Evolutionary conservation across 768 basidiomycete genomes (phyloP), one percentile per base, ranked within the genome.

Genomic region (Boletus pseudo-olivaceus): DNA sequence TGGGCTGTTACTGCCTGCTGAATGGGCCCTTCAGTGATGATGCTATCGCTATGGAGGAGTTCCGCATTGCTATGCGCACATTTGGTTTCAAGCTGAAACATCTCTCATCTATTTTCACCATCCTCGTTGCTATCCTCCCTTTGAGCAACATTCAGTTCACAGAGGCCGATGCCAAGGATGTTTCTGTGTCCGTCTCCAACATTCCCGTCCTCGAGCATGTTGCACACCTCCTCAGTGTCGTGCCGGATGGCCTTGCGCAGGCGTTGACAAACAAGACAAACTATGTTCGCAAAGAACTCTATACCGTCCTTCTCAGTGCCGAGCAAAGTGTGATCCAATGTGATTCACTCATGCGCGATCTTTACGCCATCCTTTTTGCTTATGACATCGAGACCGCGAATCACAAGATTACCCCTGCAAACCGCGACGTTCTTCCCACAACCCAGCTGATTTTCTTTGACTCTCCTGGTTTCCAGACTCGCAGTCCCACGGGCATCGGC

Each of bases 51-150:
- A 90, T 95, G 87, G 80, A 82, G 43, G 90, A 94, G 35, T 74
- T 95, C 5, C 84, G 93, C 19, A 82, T 76, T 11, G 86, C 91
- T 10, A 84, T 96, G 83, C 82, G 83, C 53, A 80, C 79, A 2
- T 82, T 96, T 45, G 93, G 92, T 20, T 96, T 96, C 82, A 96
- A 96, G 72, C 75, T 84, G n/a, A 93, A 93, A 68, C 88, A 93
- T 70, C 79, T 87, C 53, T 73, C 84, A 3, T 79, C 90, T 62
- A 92, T 96, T 61, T 93, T 90, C 74, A 82, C 81, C 61, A 75
- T 93, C 54, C 79, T 96, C 49, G 78, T 89, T 53, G 82, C 87
- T 60, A 87, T 95, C 61, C 84, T 96, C 52, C 78, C 88, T 10
- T 78, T 96, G 56, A 85, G 90, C 51, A 93, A 93, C 70, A 59